Evolutionary conservation across 1,284 basidiomycete species (phyloP), one percentile per base, ranked within the genome.

Genomic region (Peniophora sp.): DNA sequence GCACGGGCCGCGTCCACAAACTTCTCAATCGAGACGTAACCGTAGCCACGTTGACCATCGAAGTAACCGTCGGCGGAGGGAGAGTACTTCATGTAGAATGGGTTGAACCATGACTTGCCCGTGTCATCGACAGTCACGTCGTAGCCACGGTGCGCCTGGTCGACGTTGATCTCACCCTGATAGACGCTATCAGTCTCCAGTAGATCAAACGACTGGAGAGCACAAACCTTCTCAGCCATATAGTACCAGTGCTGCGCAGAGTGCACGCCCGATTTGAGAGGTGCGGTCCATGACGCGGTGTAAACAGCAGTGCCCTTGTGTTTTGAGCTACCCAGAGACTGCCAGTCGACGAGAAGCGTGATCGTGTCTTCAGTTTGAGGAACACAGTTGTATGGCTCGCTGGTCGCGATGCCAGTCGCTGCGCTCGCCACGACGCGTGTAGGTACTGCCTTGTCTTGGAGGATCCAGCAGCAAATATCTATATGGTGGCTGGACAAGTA

Each of bases 41-140:
- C 93, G 66, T 96, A 97, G 3, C 92, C 93, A 52, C 85, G 81
- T 68, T 95, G 92, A 35, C 92, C 92, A 60, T 95, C 92, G 63
- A 96, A 96, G 70, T 89, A 88, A 12, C 93, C 93, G 52, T 81
- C 86, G 68, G 89, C 88, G 52, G 89, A 92, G 1, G 92, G 91
- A 47, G 91, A 88, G 69, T 96, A 96, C 63, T 94, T 92, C 86
- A 94, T 93, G 70, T 94, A 94, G 81, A 95, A 95, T 17, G 92
- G 90, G 69, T 92, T 92, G 68, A 83, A 87, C 81, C 83, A 85
- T 32, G 78, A 68, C 70, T 92, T 93, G 47, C 91, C 89, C 15
- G 77, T 76, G 39, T 92, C 89, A 64, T 95, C 92, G 47, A 83
- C 73, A 41, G 86, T 88, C 58, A 92, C 79, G 63, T 89, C 88